A percentile compares a stretch with the other conserved stretches of the same genome.
Evolutionary conservation across 768 basidiomycete species (phyloP).

Genomic region (Russula ochroleuca): DNA sequence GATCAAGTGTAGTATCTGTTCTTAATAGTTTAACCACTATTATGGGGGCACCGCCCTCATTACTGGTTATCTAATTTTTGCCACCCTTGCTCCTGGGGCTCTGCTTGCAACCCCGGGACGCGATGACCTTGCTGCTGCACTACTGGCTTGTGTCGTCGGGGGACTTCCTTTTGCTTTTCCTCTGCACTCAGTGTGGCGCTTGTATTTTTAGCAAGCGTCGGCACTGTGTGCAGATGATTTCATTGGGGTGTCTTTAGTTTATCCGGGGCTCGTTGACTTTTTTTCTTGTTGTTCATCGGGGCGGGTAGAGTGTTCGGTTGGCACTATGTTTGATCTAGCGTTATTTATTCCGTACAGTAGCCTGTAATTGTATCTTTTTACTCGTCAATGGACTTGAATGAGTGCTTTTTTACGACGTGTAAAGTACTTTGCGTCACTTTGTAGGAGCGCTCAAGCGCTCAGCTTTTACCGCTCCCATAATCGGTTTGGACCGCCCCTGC

Average conservation of each 20-base stretch:
- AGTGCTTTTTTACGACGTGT: too few species aligned
- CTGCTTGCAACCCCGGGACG: slow-evolving; percentile 25
- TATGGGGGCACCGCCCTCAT: slow-evolving; percentile 35
- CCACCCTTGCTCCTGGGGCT: slow-evolving; percentile 29
- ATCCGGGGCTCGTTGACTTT: background rate
- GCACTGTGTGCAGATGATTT: slow-evolving; percentile 7
- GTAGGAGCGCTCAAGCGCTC: too few species aligned
- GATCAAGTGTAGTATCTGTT: slow-evolving; percentile 98
- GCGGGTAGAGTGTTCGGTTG: too few species aligned
- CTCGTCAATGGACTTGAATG: too few species aligned
- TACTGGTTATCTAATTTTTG: slow-evolving; percentile 36
- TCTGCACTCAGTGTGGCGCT: background rate
- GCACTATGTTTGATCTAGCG: too few species aligned
- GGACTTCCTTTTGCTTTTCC: slow-evolving; percentile 8
- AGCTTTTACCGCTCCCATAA: too few species aligned
- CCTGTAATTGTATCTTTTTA: too few species aligned
- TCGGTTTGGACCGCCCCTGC: too few species aligned
- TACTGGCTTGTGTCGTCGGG: slow-evolving; percentile 26
- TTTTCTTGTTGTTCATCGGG: too few species aligned
- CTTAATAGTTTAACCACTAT: slow-evolving; percentile 67
- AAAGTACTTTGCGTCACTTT: too few species aligned
- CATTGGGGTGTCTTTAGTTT: background rate
- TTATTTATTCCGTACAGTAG: too few species aligned
- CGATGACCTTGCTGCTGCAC: slow-evolving; percentile 29
- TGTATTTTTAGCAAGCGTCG: background rate